Conservation (phyloP, 2,329 filamentous ascomycete genomes). For the Plectosphaerella plurivora region DNA sequence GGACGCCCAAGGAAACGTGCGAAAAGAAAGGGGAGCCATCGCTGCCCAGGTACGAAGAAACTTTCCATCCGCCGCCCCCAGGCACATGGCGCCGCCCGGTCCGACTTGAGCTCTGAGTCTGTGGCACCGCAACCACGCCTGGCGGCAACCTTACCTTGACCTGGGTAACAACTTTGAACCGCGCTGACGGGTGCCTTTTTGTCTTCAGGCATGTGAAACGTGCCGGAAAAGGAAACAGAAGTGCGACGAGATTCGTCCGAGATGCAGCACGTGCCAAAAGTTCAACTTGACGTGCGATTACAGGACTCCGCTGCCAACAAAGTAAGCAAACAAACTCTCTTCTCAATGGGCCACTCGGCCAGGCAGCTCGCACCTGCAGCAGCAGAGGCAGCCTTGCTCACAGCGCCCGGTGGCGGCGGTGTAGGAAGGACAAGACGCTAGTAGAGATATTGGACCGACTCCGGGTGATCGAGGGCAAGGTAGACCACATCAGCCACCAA, state of each 20-base stretch:
- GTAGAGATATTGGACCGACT: conserved; percentile 56
- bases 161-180: too few relatives aligned
- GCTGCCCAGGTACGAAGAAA: conserved; percentile 28
- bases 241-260: conserved; percentile 59
- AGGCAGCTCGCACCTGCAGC: background rate
- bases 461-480: conserved; percentile 49
- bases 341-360: background rate
- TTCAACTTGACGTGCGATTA: conserved; percentile 57
- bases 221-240: conserved; percentile 58
- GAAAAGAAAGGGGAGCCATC: conserved; percentile 34
- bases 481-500: conserved; percentile 36
- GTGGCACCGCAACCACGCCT: too few relatives aligned
- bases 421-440: conserved; percentile 59
- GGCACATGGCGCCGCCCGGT: too few relatives aligned
- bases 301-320: conserved; percentile 56
- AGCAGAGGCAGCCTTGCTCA: background rate
- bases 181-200: background rate
- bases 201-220: conserved; percentile 48
- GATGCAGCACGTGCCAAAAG: conserved; percentile 54
- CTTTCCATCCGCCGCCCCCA: background rate
- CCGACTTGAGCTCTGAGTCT: too few relatives aligned
- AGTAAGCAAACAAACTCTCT: conserved; percentile 37
- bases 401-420: background rate
- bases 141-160: background rate
- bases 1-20: conserved; percentile 19